Conservation (phyloP, 306 rosid genomes). For the Inga laurina region DNA sequence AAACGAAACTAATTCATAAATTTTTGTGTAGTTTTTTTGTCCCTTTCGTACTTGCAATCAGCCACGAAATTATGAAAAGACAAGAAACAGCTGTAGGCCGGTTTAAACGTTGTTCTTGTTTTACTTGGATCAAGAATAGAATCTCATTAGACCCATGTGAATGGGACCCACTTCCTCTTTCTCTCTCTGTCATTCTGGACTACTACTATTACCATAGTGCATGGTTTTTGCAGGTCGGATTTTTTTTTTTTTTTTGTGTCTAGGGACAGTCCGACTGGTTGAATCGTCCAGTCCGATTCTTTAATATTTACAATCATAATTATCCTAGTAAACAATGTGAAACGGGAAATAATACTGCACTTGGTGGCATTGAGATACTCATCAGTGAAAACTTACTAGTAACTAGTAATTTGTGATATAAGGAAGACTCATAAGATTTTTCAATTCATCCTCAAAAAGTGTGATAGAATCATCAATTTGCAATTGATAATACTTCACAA, state of each 20-base stretch:
- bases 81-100: not conserved
- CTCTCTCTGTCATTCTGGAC: too few relatives aligned
- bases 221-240: too few relatives aligned
- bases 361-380: not conserved
- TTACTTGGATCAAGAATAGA: not conserved
- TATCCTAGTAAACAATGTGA: too few relatives aligned
- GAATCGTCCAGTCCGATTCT: too few relatives aligned
- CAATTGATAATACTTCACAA: constrained; percentile 48
- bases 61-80: not conserved
- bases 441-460: constrained; percentile 46
- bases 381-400: not conserved
- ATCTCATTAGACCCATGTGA: not conserved
- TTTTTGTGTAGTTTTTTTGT: too few relatives aligned
- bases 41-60: not conserved
- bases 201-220: too few relatives aligned
- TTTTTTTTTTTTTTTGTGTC: too few relatives aligned
- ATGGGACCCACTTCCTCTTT: not conserved
- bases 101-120: not conserved
- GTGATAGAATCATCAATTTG: constrained; percentile 54
- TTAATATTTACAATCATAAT: too few relatives aligned
- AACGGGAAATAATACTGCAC: too few relatives aligned
- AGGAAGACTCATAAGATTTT: constrained; percentile 56
- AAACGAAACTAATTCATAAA: not conserved
- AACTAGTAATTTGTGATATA: not conserved
- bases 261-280: too few relatives aligned